Conservation (phyloP, 768 basidiomycete species). For the Boletus sp. region DNA sequence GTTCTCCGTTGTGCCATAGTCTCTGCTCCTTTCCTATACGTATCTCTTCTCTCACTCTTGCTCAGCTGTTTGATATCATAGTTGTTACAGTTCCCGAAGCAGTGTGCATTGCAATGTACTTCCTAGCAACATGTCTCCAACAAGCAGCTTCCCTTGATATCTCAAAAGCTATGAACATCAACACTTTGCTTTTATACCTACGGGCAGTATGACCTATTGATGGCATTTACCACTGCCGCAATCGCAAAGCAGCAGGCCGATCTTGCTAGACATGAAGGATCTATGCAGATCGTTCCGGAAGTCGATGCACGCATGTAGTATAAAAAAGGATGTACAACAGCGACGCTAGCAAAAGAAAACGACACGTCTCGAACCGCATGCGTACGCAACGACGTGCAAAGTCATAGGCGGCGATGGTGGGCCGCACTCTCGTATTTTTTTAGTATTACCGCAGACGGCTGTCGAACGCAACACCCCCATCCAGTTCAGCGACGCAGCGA, state of each 20-base stretch:
- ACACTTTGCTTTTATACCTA: not conserved
- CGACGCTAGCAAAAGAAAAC: not conserved
- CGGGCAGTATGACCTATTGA: too few species aligned
- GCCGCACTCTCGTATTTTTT: not conserved
- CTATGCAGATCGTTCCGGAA: not conserved
- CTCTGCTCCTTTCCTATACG: constrained; percentile 6
- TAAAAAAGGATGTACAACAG: constrained; percentile 4
- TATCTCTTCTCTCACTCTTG: constrained; percentile 14
- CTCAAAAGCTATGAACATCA: not conserved
- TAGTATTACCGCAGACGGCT: constrained; percentile 25
- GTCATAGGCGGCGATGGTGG: not conserved
- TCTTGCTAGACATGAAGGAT: not conserved
- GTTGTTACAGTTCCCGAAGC: constrained; percentile 25
- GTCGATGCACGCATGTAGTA: not conserved
- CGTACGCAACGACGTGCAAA: not conserved
- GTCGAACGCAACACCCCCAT: not conserved
- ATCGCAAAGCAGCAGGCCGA: not conserved
- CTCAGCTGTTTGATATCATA: constrained; percentile 32
- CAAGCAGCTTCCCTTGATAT: constrained; percentile 11
- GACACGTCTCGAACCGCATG: not conserved
- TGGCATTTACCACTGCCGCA: too few species aligned
- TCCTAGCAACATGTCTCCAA: constrained; percentile 25
- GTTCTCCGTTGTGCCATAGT: constrained; percentile 1
- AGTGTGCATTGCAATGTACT: constrained; percentile 30
- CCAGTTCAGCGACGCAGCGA: not conserved